Percentiles rank a stretch among this genome's conserved stretches.
These are phyloP conservation scores for Backusella morwellensis DNA, from an alignment of 192 early-diverging fungal genomes.

Conservation along the genomic window DNA sequence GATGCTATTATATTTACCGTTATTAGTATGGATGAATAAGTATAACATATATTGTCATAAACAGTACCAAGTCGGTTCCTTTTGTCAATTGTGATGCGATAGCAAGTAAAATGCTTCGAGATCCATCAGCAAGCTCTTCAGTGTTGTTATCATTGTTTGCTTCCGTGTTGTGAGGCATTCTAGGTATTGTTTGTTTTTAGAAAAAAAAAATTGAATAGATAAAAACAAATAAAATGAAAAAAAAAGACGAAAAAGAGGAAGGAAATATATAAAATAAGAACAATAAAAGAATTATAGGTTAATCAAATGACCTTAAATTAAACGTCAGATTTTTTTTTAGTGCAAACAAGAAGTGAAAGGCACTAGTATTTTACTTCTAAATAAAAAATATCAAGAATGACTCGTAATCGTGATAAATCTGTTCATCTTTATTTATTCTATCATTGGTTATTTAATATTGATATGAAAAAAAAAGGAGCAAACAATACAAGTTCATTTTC, in stretches of 20 bases:
- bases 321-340: slow-evolving; percentile 4
- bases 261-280: not conserved
- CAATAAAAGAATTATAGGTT: not conserved
- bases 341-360: not conserved
- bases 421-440: too few relatives aligned
- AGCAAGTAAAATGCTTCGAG: slow-evolving; percentile 79
- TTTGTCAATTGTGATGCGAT: slow-evolving; percentile 87
- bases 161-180: slow-evolving; percentile 3
- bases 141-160: slow-evolving; percentile 2
- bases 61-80: slow-evolving; percentile 75
- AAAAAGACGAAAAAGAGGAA: not conserved
- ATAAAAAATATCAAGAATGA: not conserved
- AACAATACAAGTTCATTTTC: not conserved
- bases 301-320: not conserved
- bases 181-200: not conserved
- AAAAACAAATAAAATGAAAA: not conserved
- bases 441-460: not conserved
- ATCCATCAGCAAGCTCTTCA: slow-evolving; percentile 84
- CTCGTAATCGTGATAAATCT: too few relatives aligned
- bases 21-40: not conserved
- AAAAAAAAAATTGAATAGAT: not conserved
- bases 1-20: slow-evolving; percentile 37
- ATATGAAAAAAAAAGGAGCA: not conserved
- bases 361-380: not conserved
- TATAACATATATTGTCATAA: not conserved